Base-by-base conservation (phyloP, 2,329 filamentous ascomycete species). In the Periconia digitata region DNA sequence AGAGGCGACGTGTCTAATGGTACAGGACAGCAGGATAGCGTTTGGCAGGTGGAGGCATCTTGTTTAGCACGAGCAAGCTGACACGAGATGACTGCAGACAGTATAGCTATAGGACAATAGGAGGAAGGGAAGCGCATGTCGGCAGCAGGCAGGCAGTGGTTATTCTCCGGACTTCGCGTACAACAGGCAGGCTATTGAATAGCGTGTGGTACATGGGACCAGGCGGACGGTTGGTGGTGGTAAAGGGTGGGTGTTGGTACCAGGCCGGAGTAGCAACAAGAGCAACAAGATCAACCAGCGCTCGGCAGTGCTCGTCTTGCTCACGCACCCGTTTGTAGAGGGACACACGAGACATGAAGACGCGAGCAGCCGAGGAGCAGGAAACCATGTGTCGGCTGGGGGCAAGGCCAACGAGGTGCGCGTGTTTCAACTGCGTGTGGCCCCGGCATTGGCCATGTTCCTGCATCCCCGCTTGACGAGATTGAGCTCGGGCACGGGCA, bases 381-480 rank as follows among this genome's bases (percentile, higher is more conserved):
- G 24, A 24, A 23, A 15, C 37, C 15, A 18, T 4, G 18, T 12
- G 10, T 3, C 15, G 10, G 20, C n/a, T 23, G 22, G 38, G 16
- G 17, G 20, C 20, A 21, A 40, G 6, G 22, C 38, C 38, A 40
- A 40, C 38, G 13, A 27, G 6, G 24, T 20, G 21, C 23, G 22
- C n/a, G 38, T 40, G 38, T 40, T 40, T 40, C 38, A 23, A 40
- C 10, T 6, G 38, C 38, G 16, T 23, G 21, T 15, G 22, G 21
- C n/a, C 7, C n/a, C 21, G 38, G 38, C 38, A 40, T 40, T 22
- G 38, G 37, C n/a, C 12, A 22, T 41, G 55, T 55, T 58, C 45
- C 53, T 61, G 56, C 62, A 56, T 56, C 54, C 39, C 24, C 16
- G 40, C 43, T 50, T 64, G 56, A 48, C 61, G 64, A 68, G 55